A percentile compares a stretch with the other conserved stretches of the same genome.
Evolutionary conservation across 2,329 filamentous ascomycete species (phyloP).

Genomic region (Pleurostoma richardsiae): DNA sequence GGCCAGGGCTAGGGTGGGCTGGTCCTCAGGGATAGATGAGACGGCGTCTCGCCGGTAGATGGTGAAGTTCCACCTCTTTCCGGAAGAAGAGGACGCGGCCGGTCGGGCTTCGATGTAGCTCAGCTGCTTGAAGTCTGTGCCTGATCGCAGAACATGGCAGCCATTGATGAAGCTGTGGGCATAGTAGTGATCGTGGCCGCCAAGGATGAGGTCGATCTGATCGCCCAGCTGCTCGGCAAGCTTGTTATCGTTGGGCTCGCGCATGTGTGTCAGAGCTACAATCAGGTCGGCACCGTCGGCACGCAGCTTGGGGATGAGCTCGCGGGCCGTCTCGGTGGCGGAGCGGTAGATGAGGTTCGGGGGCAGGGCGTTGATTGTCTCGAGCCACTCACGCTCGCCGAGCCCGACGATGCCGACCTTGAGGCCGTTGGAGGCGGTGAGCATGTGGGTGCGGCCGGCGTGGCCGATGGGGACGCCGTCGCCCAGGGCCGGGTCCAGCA

Average conservation of each 20-base stretch:
- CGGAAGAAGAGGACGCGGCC: slow-evolving; percentile 33
- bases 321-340: slow-evolving; percentile 67
- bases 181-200: slow-evolving; percentile 90
- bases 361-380: slow-evolving; percentile 81
- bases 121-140: slow-evolving; percentile 87
- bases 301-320: slow-evolving; percentile 68
- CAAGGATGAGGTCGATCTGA: slow-evolving; percentile 77
- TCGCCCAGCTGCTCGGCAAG: slow-evolving; percentile 70
- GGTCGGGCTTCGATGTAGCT: slow-evolving; percentile 79
- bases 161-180: slow-evolving; percentile 71
- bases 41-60: slow-evolving; percentile 72
- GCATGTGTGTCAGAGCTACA: slow-evolving; percentile 77
- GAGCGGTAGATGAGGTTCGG: slow-evolving; percentile 79
- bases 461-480: slow-evolving; percentile 70
- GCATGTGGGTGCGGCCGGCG: slow-evolving; percentile 68
- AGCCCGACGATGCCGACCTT: slow-evolving; percentile 83
- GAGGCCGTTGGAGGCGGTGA: slow-evolving; percentile 77
- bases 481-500: slow-evolving; percentile 77
- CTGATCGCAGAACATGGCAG: slow-evolving; percentile 79
- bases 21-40: slow-evolving; percentile 61
- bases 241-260: slow-evolving; percentile 87
- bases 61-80: slow-evolving; percentile 67
- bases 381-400: slow-evolving; percentile 84
- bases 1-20: slow-evolving; percentile 56
- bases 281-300: slow-evolving; percentile 77